Evolutionary conservation across 768 basidiomycete species (phyloP).

Genomic region (Collybia sordida): DNA sequence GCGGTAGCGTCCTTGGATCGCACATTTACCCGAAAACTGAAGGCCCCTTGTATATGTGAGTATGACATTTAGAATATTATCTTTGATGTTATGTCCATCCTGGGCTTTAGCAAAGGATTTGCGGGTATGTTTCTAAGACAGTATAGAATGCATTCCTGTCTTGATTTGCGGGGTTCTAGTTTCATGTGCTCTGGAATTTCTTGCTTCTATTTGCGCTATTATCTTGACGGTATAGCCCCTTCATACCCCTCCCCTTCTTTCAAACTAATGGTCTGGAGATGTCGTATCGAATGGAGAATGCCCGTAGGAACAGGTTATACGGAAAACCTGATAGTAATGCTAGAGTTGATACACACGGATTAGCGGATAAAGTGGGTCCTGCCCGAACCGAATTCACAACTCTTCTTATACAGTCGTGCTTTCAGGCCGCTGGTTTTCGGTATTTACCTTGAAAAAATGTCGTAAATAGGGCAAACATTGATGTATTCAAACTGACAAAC

Average conservation of each 20-base stretch:
- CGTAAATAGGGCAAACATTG: too few species aligned
- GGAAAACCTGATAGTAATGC: slow-evolving; percentile 48
- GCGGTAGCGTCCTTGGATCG: slow-evolving; percentile 69
- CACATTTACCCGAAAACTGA: slow-evolving; percentile 67
- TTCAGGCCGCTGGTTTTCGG: slow-evolving; percentile 60
- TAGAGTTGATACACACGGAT: slow-evolving; percentile 57
- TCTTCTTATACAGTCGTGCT: too few species aligned
- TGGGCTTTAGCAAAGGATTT: slow-evolving; percentile 51
- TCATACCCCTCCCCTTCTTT: background rate
- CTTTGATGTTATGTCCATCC: background rate
- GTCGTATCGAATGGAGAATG: slow-evolving; percentile 64
- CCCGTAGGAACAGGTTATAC: slow-evolving; percentile 47
- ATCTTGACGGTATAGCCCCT: slow-evolving; percentile 47
- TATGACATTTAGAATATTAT: background rate
- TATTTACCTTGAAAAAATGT: slow-evolving; percentile 38
- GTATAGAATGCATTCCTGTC: background rate
- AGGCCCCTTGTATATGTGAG: slow-evolving; percentile 65
- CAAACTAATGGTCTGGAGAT: slow-evolving; percentile 31
- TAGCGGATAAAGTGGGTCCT: slow-evolving; percentile 62
- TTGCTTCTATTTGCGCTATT: slow-evolving; percentile 52
- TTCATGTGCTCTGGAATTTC: slow-evolving; percentile 51
- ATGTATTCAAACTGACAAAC: too few species aligned
- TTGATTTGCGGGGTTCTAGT: slow-evolving; percentile 25
- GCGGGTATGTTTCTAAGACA: slow-evolving; percentile 34
- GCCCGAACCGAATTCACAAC: background rate